Evolutionary conservation across 2,329 filamentous ascomycete genomes (phyloP).

Genomic region (Trichophyton verrucosum): DNA sequence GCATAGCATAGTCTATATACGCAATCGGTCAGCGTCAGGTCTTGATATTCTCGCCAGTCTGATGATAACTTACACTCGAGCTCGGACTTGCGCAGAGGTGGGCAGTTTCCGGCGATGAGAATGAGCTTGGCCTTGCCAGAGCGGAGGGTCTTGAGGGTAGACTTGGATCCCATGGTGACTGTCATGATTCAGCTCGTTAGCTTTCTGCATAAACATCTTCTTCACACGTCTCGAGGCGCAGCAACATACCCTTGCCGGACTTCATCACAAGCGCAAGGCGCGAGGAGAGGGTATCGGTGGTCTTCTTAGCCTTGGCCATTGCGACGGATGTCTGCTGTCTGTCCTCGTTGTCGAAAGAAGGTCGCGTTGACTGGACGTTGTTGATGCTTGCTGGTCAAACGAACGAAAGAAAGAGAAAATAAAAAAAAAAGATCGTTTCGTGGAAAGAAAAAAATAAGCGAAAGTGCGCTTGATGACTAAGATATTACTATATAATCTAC

Average conservation of each 20-base stretch:
- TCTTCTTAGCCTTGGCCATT: conserved; percentile 54
- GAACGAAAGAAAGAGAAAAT: not conserved
- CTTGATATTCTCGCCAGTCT: not conserved
- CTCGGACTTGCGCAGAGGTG: conserved; percentile 94
- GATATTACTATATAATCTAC: not conserved
- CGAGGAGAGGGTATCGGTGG: conserved; percentile 66
- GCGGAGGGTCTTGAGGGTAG: conserved; percentile 77
- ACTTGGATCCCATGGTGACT: conserved; percentile 86
- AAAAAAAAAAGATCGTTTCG: not conserved
- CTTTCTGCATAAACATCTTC: not conserved
- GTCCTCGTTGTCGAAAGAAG: not conserved
- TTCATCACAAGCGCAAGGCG: conserved; percentile 59
- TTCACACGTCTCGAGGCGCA: not conserved
- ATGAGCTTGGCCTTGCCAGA: conserved; percentile 98
- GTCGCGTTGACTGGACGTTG: not conserved
- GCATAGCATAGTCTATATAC: conserved; percentile 59
- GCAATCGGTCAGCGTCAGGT: conserved; percentile 3
- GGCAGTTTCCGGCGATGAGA: conserved; percentile 90
- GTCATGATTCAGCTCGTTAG: conserved; percentile 12
- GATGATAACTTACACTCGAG: conserved; percentile 54
- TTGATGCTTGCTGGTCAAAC: not conserved
- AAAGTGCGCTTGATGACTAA: not conserved
- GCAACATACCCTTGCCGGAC: conserved; percentile 43
- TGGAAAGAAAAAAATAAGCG: not conserved
- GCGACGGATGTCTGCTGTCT: not conserved